Evolutionary conservation across 169 alveolate species (phyloP), one percentile per base, ranked within the genome.

Genomic region (Sarcocystis neurona): DNA sequence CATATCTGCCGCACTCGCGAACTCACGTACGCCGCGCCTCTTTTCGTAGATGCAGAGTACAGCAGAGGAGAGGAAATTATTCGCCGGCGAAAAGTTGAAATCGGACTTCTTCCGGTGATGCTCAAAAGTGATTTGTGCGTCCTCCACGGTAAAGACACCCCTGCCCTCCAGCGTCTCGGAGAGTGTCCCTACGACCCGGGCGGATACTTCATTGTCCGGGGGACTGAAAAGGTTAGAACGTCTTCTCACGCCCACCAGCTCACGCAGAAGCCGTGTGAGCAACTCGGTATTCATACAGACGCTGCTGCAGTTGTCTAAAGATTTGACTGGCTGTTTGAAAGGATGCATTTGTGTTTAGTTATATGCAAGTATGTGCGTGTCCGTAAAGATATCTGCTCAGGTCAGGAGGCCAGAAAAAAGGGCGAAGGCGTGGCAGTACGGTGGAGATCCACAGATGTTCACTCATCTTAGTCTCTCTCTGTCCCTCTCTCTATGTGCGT

Each of bases 171-270:
- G 44, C 85, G 90, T 1, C 72, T 95, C 77, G 94, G 95, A 15
- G 98, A 97, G 89, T 96, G 98, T 79, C 97, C 98, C 2, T 84
- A 87, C 43, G 96, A 92, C 37, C 94, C 95, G 3, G 99, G 99
- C 79, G 99, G 99, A 34, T 99, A 98, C 94, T 98, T 99, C 95
- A 97, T 98, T 47, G 97, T 99, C 43, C 97, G 97, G 93, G 99
- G 99, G 20, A 98, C 98, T 2, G 99, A 99, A 92, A 98, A 99
- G 94, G 96, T 98, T 88, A 94, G 97, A 63, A 97, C 27, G 68
- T n/a, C n/a, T 23, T 20, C 32, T 2, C 46, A 84, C 20, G 50
- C 87, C 53, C 15, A 10, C 32, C 75, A 72, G 46, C 77, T 70
- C 50, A 12, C 47, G 41, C 8, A 37, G 47, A 58, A 84, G 10